Evolutionary conservation across 2,329 filamentous ascomycete genomes (phyloP), one percentile per base, ranked within the genome.

Genomic region (Teratosphaeria pseudoeucalypti): DNA sequence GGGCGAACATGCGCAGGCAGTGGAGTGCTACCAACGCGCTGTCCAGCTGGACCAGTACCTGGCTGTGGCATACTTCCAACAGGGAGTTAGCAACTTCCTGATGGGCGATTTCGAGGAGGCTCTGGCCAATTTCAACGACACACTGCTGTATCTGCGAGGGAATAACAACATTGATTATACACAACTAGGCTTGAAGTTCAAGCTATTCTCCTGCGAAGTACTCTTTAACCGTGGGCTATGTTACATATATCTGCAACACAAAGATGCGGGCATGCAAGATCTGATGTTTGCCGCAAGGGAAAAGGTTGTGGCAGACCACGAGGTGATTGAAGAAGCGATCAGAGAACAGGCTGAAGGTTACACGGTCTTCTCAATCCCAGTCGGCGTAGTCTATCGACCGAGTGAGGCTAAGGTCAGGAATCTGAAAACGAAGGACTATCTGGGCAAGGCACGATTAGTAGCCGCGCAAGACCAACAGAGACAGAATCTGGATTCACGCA

Each of bases 351-450:
- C 94, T 61, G 91, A 96, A 89, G 94, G 92, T 54, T 99, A 99
- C 72, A 97, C 94, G 0, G 94, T 99, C 52, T 99, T 99, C 77
- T 97, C 92, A 0, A 97, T 97, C 57, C 94, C 94, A 0, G 92
- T 97, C 12, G 94, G 94, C 27, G 89, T 96, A 34, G 84, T 99
- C 16, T 99, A 97, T 75, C 82, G 94, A 60, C 94, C 94, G 26
- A 97, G 96, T 72, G 92, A 95, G 70, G 92, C 94, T 64, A 99
- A 99, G 76, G 94, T 99, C 66, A 95, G 95, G 76, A 99, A 99
- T 70, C 79, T 99, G 69, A 96, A 96, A 79, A 90, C 91, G 26
- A 97, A 97, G 73, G 92, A 99, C 72, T 99, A 99, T 69, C 85
- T 99, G 3, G 94, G 94, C 62, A 96, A 96, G 75, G 91, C 94